phyloP scores from a whole-genome alignment of 23 red algal species.

The Agarophyton chilense region DNA sequence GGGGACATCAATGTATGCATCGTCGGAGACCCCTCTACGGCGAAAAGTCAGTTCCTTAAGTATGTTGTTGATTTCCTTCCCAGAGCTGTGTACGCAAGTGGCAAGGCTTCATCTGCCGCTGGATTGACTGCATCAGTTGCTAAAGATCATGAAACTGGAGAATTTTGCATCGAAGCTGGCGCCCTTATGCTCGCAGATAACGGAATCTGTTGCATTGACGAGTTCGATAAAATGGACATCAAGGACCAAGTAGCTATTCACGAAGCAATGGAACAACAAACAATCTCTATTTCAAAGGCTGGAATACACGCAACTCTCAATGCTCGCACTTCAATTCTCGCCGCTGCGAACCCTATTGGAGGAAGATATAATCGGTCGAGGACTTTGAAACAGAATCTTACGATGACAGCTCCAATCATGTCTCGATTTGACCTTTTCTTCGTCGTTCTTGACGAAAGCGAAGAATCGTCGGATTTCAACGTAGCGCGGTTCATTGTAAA shows the following conservation, averaged over 20 bases:
- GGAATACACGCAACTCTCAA: conserved; percentile 99
- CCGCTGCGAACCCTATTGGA: conserved; percentile 95
- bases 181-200: conserved; percentile 99
- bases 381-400: conserved; percentile 92
- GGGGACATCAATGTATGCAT: conserved; percentile 99
- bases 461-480: conserved; percentile 88
- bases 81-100: conserved; percentile 91
- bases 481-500: conserved; percentile 90
- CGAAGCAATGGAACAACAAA: conserved; percentile 99
- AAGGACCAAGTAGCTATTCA: conserved; percentile 99
- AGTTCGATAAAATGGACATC: conserved; percentile 99
- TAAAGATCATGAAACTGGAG: conserved; percentile 96
- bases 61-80: conserved; percentile 93
- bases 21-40: conserved; percentile 94
- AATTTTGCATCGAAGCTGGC: conserved; percentile 99
- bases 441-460: conserved; percentile 96
- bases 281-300: conserved; percentile 99
- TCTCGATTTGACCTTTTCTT: conserved; percentile 99
- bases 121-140: conserved; percentile 95
- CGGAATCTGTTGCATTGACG: conserved; percentile 97
- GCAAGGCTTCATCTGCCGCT: conserved; percentile 98
- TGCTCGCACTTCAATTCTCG: conserved; percentile 95
- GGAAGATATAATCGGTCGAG: conserved; percentile 93
- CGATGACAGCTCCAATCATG: conserved; percentile 98
- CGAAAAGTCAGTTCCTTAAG: conserved; percentile 99